These are phyloP conservation scores for Capsicum rhomboideum DNA, from an alignment of 257 asterid genomes.

Conservation along the genomic window DNA sequence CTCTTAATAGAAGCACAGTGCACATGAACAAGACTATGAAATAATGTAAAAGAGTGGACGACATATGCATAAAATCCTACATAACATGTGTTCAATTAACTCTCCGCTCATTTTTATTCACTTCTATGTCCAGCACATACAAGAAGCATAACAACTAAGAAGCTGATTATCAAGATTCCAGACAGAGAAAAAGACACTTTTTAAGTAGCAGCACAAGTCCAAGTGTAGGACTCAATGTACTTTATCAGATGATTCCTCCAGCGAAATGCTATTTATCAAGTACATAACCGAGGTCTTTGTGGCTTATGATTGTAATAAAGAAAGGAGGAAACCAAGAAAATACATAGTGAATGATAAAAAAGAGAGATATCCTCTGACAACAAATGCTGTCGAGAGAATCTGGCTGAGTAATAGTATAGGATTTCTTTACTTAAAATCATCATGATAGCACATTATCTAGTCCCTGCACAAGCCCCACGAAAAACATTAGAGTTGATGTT, in stretches of 20 bases:
- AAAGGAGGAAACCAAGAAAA: neutral
- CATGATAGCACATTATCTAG: neutral
- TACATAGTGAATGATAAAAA: neutral
- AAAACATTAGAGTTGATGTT: neutral
- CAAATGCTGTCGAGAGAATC: neutral
- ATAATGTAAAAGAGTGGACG: neutral
- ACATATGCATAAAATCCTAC: neutral
- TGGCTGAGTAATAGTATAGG: neutral
- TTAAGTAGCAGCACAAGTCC: slow-evolving; percentile 1
- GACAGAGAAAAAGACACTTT: neutral
- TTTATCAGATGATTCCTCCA: neutral
- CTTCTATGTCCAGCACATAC: neutral
- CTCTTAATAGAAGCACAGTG: neutral
- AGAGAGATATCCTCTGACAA: neutral
- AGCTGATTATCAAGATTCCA: neutral
- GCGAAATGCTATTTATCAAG: neutral
- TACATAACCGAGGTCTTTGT: neutral
- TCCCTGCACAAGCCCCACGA: neutral
- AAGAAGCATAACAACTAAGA: neutral
- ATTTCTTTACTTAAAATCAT: neutral
- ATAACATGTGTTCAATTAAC: neutral
- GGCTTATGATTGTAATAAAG: neutral
- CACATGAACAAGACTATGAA: neutral
- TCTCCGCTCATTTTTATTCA: neutral
- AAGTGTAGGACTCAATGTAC: neutral